Base-by-base conservation (phyloP, 2,329 filamentous ascomycete genomes). In the Colletotrichum sp. region DNA sequence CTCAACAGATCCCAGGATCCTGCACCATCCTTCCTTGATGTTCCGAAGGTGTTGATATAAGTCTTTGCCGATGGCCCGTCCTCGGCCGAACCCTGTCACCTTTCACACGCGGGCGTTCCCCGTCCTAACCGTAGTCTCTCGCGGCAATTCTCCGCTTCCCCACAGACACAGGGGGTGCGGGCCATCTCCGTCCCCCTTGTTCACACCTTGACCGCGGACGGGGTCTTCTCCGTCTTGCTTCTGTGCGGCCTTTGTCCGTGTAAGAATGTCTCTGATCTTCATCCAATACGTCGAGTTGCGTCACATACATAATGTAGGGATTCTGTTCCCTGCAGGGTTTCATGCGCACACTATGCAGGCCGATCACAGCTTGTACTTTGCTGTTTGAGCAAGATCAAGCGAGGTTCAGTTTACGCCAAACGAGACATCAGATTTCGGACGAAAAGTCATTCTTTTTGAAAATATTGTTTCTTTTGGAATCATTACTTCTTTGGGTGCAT, bases 401-500 rank as follows among this genome's bases (percentile, higher is more conserved):
- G 24, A 32, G 24, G 34, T 38, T 28, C 24, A 28, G n/a, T 12
- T 38, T 15, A 28, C 26, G 24, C 43, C 21, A 32, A 36, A 48
- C 21, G 10, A 63, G n/a, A 43, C 5, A 48, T 65, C 32, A 15
- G 26, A 48, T 48, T 48, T 48, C 10, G 2, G 43, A 48, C 32
- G 34, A 28, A 30, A 18, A 58, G 21, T 5, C 18, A 16, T 55
- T 1, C 0, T 77, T 3, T 48, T 12, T 26, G 12, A 34, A 60
- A 21, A 12, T 3, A 15, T 13, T 26, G 18, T n/a, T 2, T 26
- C 32, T 73, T n/a, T 68, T 34, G 18, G 18, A 28, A 12, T 75
- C 74, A 69, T 75, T 66, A 75, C 43, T 48, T 21, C 43, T 48
- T 65, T 32, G 52, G 58, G 64, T 48, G 74, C 66, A 73, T 75